phyloP scores from a whole-genome alignment of 176 grass and related monocot species.

The Poa pratensis region DNA sequence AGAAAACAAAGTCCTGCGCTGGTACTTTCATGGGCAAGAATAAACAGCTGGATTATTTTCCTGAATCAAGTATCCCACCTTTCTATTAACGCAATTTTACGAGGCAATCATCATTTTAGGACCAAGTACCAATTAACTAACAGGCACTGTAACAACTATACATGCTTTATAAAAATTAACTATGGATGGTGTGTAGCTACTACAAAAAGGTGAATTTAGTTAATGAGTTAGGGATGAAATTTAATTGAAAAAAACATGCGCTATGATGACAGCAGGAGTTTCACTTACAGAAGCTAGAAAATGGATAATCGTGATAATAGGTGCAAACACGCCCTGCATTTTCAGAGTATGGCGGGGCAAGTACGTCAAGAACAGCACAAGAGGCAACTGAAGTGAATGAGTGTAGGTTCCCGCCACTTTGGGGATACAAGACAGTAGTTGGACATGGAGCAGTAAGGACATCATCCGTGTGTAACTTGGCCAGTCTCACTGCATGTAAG shows the following conservation, averaged over 20 bases:
- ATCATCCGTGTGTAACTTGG: conserved; percentile 69
- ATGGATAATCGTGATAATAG: conserved; percentile 75
- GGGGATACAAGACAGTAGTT: conserved; percentile 66
- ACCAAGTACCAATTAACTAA: background rate
- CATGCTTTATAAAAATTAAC: background rate
- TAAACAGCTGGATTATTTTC: background rate
- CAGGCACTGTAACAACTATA: background rate
- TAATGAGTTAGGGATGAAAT: background rate
- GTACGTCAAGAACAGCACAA: conserved; percentile 82
- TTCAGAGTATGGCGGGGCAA: conserved; percentile 67
- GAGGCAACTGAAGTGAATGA: conserved; percentile 77
- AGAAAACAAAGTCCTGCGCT: background rate
- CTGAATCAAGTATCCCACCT: background rate
- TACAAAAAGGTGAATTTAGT: conserved; percentile 22
- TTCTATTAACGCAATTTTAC: background rate
- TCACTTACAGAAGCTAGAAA: conserved; percentile 74
- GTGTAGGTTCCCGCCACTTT: conserved; percentile 75
- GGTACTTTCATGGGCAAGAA: background rate
- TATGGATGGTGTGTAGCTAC: conserved; percentile 6
- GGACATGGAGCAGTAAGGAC: conserved; percentile 62
- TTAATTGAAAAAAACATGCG: background rate
- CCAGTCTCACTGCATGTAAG: conserved; percentile 63
- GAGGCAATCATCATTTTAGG: background rate
- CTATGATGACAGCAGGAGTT: background rate
- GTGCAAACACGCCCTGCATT: conserved; percentile 61